Percentiles rank a stretch among this genome's conserved stretches.
phyloP scores from a whole-genome alignment of 2,329 filamentous ascomycete genomes.

The Colletotrichum tropicicola region DNA sequence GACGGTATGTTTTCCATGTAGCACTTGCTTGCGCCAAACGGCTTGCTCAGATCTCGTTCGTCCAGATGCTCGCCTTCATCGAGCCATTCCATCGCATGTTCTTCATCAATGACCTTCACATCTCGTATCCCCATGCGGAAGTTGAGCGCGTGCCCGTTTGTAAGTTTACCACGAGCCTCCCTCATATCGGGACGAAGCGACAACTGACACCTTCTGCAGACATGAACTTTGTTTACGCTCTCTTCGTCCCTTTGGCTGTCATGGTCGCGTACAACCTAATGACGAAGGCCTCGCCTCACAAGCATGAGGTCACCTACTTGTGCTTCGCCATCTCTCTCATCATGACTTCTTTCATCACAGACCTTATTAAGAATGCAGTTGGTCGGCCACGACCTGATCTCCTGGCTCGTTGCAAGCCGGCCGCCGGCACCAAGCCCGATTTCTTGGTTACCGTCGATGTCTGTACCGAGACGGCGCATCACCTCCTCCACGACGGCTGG shows the following conservation, averaged over 20 bases:
- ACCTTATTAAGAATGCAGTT: constrained; percentile 89
- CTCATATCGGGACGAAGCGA: neutral
- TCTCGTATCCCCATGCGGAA: constrained; percentile 87
- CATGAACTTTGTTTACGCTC: constrained; percentile 83
- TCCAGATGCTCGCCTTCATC: constrained; percentile 72
- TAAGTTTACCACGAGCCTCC: constrained; percentile 52
- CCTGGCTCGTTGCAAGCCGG: constrained; percentile 82
- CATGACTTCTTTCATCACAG: constrained; percentile 84
- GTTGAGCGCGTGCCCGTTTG: constrained; percentile 84
- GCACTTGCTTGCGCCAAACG: constrained; percentile 32
- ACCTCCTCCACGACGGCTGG: constrained; percentile 83
- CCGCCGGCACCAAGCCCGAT: constrained; percentile 53
- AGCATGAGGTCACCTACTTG: constrained; percentile 85
- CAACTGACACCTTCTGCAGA: constrained; percentile 44
- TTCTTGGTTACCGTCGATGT: constrained; percentile 71
- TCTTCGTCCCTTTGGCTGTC: constrained; percentile 73
- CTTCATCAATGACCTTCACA: constrained; percentile 82
- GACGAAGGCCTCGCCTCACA: constrained; percentile 73
- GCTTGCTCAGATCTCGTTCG: constrained; percentile 33
- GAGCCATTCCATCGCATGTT: constrained; percentile 97
- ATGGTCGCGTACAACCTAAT: constrained; percentile 73
- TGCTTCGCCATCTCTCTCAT: constrained; percentile 81
- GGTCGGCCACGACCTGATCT: constrained; percentile 75
- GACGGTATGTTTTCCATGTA: constrained; percentile 52
- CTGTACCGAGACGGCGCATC: constrained; percentile 76